Percentiles rank a stretch among this genome's conserved stretches.
Conservation (phyloP, 2,329 filamentous ascomycete species). For the Furcasterigmium sp. region DNA sequence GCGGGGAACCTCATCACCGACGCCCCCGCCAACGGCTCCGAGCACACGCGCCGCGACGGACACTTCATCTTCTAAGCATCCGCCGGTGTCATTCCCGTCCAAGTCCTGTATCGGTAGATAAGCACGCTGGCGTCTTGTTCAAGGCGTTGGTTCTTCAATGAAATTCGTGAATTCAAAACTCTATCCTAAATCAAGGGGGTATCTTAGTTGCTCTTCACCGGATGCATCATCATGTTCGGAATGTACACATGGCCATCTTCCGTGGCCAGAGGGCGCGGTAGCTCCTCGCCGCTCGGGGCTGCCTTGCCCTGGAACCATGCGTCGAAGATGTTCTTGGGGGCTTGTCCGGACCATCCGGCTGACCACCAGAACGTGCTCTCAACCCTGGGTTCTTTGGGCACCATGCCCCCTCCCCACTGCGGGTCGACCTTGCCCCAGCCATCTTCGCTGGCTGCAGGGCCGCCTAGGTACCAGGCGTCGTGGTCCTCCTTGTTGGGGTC, state of each 20-base stretch:
- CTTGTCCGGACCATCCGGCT: conserved; percentile 20
- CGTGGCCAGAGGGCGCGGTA: conserved; percentile 21
- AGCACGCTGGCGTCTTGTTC: too few relatives aligned
- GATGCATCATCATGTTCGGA: conserved; percentile 30
- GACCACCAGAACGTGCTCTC: conserved; percentile 25
- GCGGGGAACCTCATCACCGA: conserved; percentile 3
- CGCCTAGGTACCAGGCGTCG: conserved; percentile 3
- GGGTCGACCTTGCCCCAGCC: not conserved
- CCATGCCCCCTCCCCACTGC: not conserved
- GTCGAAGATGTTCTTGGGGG: conserved; percentile 17
- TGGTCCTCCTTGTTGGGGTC: conserved; percentile 15
- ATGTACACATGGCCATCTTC: conserved; percentile 23
- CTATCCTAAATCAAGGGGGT: not conserved
- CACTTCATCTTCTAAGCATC: not conserved
- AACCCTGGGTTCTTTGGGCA: not conserved
- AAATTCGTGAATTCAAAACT: not conserved
- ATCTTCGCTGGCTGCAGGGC: conserved; percentile 8
- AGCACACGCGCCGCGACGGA: not conserved
- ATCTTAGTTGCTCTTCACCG: conserved; percentile 21
- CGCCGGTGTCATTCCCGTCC: too few relatives aligned
- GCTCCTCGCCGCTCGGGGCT: conserved; percentile 9
- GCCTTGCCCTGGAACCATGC: conserved; percentile 20
- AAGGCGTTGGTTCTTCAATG: too few relatives aligned
- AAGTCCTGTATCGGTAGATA: too few relatives aligned
- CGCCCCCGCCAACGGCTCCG: not conserved